phyloP scores from a whole-genome alignment of 1,139 yeast genomes.

The Diutina scorzettiae region DNA sequence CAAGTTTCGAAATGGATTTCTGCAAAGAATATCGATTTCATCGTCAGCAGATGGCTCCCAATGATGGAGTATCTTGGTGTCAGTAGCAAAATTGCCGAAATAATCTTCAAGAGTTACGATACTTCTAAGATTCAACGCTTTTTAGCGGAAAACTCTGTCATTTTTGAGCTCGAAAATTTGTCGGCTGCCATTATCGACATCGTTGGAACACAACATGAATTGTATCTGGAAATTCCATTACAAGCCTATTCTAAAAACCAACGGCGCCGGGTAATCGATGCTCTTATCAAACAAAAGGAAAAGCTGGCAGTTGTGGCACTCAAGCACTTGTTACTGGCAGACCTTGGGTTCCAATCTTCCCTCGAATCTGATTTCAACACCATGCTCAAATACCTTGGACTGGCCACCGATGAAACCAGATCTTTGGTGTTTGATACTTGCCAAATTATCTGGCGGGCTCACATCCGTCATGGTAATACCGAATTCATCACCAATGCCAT shows the following conservation, averaged over 20 bases:
- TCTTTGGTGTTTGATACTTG: slow-evolving; percentile 13
- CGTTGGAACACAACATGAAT: slow-evolving; percentile 7
- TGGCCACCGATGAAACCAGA: slow-evolving; percentile 11
- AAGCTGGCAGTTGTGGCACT: slow-evolving; percentile 11
- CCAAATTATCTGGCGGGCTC: slow-evolving; percentile 19
- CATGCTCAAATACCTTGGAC: slow-evolving; percentile 14
- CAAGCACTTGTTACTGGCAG: slow-evolving; percentile 25
- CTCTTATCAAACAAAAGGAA: slow-evolving; percentile 12
- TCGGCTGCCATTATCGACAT: slow-evolving; percentile 17
- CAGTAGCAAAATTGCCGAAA: slow-evolving; percentile 12
- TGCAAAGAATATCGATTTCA: not conserved
- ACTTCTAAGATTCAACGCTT: not conserved
- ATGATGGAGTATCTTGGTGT: slow-evolving; percentile 10
- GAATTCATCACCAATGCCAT: not conserved
- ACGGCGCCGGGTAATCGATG: slow-evolving; percentile 28
- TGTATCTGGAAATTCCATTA: slow-evolving; percentile 28
- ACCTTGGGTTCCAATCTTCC: slow-evolving; percentile 40
- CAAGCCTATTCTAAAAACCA: slow-evolving; percentile 34
- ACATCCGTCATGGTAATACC: slow-evolving; percentile 13
- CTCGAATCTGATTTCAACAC: slow-evolving; percentile 31
- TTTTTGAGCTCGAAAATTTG: slow-evolving; percentile 35
- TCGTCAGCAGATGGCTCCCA: slow-evolving; percentile 12
- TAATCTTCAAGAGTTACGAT: slow-evolving; percentile 7
- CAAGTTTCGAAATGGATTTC: not conserved
- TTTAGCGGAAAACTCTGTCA: slow-evolving; percentile 10